These are phyloP conservation scores for Arctium minus DNA, from an alignment of 129 eudicot species.

Conservation along the genomic window DNA sequence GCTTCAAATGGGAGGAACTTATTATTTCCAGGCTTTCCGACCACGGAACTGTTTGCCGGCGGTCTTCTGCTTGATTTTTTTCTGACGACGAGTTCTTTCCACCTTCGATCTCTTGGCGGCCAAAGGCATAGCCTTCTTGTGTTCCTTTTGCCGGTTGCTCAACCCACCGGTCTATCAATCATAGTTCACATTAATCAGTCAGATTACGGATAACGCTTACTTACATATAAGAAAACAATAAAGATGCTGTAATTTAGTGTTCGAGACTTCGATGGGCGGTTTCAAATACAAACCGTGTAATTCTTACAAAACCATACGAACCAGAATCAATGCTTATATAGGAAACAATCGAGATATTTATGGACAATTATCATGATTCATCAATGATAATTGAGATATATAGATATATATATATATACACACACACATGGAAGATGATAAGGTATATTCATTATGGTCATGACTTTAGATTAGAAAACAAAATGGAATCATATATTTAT, in stretches of 20 bases:
- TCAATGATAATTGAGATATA: no score
- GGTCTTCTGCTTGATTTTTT: slow-evolving; percentile 41
- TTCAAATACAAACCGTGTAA: no score
- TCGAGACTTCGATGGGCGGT: no score
- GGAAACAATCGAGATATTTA: no score
- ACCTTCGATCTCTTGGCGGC: slow-evolving; percentile 76
- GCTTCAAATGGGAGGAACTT: background rate
- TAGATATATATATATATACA: no score
- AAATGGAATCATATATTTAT: no score
- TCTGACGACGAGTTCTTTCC: slow-evolving; percentile 42
- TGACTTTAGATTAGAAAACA: no score
- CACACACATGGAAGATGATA: no score
- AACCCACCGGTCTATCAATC: slow-evolving; percentile 69
- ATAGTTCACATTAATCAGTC: background rate
- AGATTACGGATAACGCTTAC: background rate
- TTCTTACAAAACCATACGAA: no score
- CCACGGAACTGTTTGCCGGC: slow-evolving; percentile 91
- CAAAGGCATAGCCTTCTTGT: slow-evolving; percentile 78
- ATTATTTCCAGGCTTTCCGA: slow-evolving; percentile 92
- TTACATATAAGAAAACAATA: background rate
- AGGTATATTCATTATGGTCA: no score
- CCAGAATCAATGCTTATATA: no score
- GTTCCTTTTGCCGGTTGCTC: slow-evolving; percentile 80
- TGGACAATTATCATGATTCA: no score
- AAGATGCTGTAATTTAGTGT: background rate